These are phyloP conservation scores for Fragilariopsis cylindrus DNA, from an alignment of 108 stramenopile species.

Conservation along the genomic window DNA sequence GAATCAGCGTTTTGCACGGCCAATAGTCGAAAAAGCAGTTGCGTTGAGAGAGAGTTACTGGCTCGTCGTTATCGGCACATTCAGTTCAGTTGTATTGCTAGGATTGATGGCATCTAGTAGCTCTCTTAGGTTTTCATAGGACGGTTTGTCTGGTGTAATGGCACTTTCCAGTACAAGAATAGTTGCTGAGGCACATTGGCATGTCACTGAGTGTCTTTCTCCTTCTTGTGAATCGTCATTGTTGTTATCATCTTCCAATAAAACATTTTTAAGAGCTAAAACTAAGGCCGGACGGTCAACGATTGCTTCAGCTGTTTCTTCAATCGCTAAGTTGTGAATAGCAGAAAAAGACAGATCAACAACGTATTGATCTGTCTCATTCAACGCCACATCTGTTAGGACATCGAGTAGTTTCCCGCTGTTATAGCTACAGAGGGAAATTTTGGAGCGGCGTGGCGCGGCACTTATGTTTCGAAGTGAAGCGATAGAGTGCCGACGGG, in stretches of 20 bases:
- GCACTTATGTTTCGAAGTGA: conserved; percentile 62
- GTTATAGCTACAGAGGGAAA: conserved; percentile 33
- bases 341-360: conserved; percentile 46
- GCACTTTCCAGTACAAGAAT: conserved; percentile 50
- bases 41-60: conserved; percentile 1
- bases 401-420: conserved; percentile 52
- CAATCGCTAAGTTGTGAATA: conserved; percentile 52
- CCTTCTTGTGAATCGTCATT: conserved; percentile 13
- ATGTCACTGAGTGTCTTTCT: conserved; percentile 14
- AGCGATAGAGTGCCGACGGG: conserved; percentile 48
- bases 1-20: too few relatives aligned
- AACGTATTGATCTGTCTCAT: conserved; percentile 46
- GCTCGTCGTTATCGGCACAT: conserved; percentile 1
- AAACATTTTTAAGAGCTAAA: conserved; percentile 41
- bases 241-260: conserved; percentile 15
- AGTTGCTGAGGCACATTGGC: conserved; percentile 36
- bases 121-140: conserved; percentile 39
- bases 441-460: conserved; percentile 51
- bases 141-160: conserved; percentile 46
- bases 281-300: conserved; percentile 43
- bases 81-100: not conserved
- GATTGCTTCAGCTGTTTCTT: conserved; percentile 50
- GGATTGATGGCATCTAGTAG: conserved; percentile 32
- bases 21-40: conserved; percentile 3
- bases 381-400: conserved; percentile 41